These are phyloP conservation scores for Cladosporium halotolerans DNA, from an alignment of 2,329 filamentous ascomycete species.

Conservation along the genomic window DNA sequence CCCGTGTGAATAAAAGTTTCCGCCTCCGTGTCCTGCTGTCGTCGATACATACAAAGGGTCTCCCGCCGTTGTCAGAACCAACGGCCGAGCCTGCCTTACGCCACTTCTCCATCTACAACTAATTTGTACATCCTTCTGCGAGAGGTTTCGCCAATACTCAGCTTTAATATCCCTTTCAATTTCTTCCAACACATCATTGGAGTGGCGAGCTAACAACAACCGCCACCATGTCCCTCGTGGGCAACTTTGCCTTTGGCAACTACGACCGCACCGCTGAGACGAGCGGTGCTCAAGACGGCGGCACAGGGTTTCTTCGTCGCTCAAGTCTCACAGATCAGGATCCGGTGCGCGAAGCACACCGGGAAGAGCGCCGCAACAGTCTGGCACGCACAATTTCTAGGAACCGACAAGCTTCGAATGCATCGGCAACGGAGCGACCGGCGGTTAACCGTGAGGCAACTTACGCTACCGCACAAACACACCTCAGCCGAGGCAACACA, in stretches of 20 bases:
- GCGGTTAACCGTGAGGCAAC: constrained; percentile 2
- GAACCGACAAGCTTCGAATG: not conserved
- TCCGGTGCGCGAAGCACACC: constrained; percentile 12
- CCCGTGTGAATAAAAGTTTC: not conserved
- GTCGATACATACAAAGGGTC: not conserved
- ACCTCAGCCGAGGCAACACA: constrained; percentile 8
- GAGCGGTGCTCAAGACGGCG: constrained; percentile 31
- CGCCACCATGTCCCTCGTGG: constrained; percentile 36
- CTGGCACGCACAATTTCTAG: constrained; percentile 13
- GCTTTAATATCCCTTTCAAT: not conserved
- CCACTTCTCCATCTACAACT: not conserved
- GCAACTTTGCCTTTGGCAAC: constrained; percentile 38
- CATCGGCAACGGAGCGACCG: not conserved
- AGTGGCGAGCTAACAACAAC: not conserved
- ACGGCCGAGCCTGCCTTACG: not conserved
- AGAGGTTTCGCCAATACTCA: not conserved
- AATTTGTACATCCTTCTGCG: not conserved
- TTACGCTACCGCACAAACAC: not conserved
- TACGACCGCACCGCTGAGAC: constrained; percentile 35
- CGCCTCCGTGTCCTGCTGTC: not conserved
- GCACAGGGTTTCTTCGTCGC: constrained; percentile 23
- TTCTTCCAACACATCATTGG: not conserved
- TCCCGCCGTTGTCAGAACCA: not conserved
- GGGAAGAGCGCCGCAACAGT: constrained; percentile 13
- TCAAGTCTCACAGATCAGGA: constrained; percentile 18